Conservation (phyloP, 768 basidiomycete species). For the Tephrocybe sp. region DNA sequence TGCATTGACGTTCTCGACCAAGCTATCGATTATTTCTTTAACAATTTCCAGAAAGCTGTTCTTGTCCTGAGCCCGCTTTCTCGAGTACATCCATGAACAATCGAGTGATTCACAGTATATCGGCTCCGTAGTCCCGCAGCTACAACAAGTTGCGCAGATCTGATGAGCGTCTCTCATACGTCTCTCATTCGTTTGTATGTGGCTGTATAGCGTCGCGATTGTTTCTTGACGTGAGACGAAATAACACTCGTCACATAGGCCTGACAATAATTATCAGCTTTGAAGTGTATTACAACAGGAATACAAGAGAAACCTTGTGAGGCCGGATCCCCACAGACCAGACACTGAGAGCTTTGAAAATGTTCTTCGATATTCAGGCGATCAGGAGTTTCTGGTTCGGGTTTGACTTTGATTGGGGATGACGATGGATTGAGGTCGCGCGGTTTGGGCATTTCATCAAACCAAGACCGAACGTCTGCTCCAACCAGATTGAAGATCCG, state of each 20-base stretch:
- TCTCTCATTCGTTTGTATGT: slow-evolving; percentile 53
- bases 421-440: slow-evolving; percentile 32
- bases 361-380: slow-evolving; percentile 69
- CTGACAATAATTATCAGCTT: slow-evolving; percentile 30
- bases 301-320: slow-evolving; percentile 42
- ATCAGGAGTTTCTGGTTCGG: slow-evolving; percentile 29
- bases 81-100: slow-evolving; percentile 80
- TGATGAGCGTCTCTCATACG: slow-evolving; percentile 58
- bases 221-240: slow-evolving; percentile 47
- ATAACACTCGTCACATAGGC: slow-evolving; percentile 66
- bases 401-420: slow-evolving; percentile 23
- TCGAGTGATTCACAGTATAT: slow-evolving; percentile 82
- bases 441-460: slow-evolving; percentile 77
- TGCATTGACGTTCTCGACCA: slow-evolving; percentile 24
- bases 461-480: slow-evolving; percentile 86
- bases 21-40: slow-evolving; percentile 31
- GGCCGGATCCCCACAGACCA: slow-evolving; percentile 62
- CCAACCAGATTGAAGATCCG: slow-evolving; percentile 91
- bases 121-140: slow-evolving; percentile 52
- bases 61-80: slow-evolving; percentile 56
- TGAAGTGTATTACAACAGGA: not conserved
- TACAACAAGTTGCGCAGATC: slow-evolving; percentile 74
- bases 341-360: slow-evolving; percentile 69
- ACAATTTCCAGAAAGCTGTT: slow-evolving; percentile 35
- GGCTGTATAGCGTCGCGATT: slow-evolving; percentile 54